Evolutionary conservation across 352 stramenopile genomes (phyloP).

Genomic region (Globisporangium irregulare): DNA sequence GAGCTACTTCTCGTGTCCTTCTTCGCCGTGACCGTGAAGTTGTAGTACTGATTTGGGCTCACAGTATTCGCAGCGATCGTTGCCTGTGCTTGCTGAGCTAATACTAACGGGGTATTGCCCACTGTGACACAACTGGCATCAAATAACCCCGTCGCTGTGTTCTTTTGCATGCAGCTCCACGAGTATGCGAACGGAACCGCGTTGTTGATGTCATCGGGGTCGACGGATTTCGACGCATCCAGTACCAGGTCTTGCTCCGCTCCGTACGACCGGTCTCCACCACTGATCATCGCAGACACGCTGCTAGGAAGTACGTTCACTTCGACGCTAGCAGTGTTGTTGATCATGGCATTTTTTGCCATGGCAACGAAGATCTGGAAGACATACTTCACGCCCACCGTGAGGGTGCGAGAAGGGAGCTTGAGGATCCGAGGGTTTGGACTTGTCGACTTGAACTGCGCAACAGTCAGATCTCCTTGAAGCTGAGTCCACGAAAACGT

Average conservation of each 20-base stretch:
- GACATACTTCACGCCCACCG: constrained; percentile 51
- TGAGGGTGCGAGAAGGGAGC: constrained; percentile 45
- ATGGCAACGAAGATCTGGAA: constrained; percentile 59
- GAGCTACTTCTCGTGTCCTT: constrained; percentile 41
- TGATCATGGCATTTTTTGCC: constrained; percentile 39
- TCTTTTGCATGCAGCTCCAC: constrained; percentile 39
- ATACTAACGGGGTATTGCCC: constrained; percentile 9
- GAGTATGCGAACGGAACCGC: constrained; percentile 32
- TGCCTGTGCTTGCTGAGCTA: constrained; percentile 29
- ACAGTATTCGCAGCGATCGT: constrained; percentile 41
- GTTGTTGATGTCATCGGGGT: constrained; percentile 44
- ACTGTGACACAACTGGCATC: constrained; percentile 29
- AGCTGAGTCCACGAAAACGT: constrained; percentile 55
- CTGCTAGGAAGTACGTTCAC: constrained; percentile 40
- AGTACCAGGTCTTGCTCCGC: constrained; percentile 49
- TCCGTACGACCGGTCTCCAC: constrained; percentile 47
- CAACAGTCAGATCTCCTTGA: constrained; percentile 30
- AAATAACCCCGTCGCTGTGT: constrained; percentile 24
- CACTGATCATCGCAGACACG: constrained; percentile 33
- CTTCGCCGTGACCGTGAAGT: constrained; percentile 37
- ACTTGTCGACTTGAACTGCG: constrained; percentile 50
- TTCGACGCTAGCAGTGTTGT: constrained; percentile 46
- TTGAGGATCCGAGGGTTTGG: constrained; percentile 51
- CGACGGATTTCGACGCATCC: constrained; percentile 47
- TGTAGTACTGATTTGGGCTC: constrained; percentile 49